Base-by-base conservation (phyloP, 2,329 filamentous ascomycete species). In the Monosporascus sp. region DNA sequence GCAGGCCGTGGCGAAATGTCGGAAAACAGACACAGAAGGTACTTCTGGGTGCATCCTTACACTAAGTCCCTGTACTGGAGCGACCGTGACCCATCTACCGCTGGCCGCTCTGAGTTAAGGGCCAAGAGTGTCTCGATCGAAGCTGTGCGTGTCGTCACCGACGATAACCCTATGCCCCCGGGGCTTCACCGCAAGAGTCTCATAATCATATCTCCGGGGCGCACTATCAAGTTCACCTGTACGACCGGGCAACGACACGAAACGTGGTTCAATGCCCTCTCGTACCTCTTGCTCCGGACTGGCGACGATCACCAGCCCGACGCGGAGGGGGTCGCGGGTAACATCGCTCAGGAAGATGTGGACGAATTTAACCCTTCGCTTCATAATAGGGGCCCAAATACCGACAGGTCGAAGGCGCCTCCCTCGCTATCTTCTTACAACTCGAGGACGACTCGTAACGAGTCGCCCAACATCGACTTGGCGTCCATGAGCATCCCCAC, bases 1-100 rank as follows among this genome's bases (percentile, higher is more conserved):
- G 81, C 92, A 55, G 92, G 91, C n/a, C 87, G 93, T 24, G 88
- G 85, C 51, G 89, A 91, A 58, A 84, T 96, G 72, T 97, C 92
- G 0, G 88, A 86, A 62, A 96, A 92, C 52, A 84, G 94, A 50
- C 94, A 99, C 71, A 84, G 90, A 56, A 86, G 94, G 35, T 99
- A 97, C 78, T 99, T 99, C 80, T 99, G 94, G 94, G 90, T 99
- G 22, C 94, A 99, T 68, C 94, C 94, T 0, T 99, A 97, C 72
- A 99, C 93, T 3, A 84, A 92, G 48, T 97, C 93, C 5, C 72
- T 99, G 62, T 97, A 97, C 78, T 99, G 94, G 94, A 96, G 92
- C 67, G 89, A 96, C 60, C 81, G 86, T 51, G 92, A 97, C 68
- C 94, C 94, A 6, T 86, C 89, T 31, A 81, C 79, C 47, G 88